These are phyloP conservation scores for Rauvolfia tetraphylla DNA, from an alignment of 257 asterid genomes.

Conservation along the genomic window DNA sequence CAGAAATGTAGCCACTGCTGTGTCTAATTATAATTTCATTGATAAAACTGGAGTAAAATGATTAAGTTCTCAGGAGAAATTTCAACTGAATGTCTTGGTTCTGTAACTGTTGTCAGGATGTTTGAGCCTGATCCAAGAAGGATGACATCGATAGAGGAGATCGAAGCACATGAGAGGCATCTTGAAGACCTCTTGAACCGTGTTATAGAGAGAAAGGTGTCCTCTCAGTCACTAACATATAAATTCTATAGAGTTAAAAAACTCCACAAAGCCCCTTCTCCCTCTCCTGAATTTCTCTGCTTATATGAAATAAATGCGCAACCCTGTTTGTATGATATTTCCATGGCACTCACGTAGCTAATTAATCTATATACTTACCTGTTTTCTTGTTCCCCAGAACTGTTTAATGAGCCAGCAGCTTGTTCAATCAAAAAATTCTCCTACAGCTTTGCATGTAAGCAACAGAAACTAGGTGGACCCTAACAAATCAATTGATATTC, in stretches of 20 bases:
- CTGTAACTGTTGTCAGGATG: conserved; percentile 5
- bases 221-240: not conserved
- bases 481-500: not conserved
- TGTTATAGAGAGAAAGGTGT: conserved; percentile 19
- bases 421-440: not conserved
- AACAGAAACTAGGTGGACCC: not conserved
- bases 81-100: not conserved
- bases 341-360: no score
- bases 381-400: not conserved
- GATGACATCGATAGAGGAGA: conserved; percentile 17
- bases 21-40: no score
- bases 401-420: not conserved
- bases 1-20: no score
- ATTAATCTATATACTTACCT: not conserved
- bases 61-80: not conserved
- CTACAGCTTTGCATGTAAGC: not conserved
- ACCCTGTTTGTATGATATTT: no score
- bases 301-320: not conserved
- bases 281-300: not conserved
- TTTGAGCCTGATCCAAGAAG: conserved; percentile 11
- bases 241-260: no score
- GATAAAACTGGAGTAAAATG: no score
- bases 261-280: no score
- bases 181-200: conserved; percentile 11
- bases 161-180: conserved; percentile 17